A percentile compares a stretch with the other conserved stretches of the same genome.
Evolutionary conservation across 2,329 filamentous ascomycete species (phyloP).

Genomic region (Neonectria sp.): DNA sequence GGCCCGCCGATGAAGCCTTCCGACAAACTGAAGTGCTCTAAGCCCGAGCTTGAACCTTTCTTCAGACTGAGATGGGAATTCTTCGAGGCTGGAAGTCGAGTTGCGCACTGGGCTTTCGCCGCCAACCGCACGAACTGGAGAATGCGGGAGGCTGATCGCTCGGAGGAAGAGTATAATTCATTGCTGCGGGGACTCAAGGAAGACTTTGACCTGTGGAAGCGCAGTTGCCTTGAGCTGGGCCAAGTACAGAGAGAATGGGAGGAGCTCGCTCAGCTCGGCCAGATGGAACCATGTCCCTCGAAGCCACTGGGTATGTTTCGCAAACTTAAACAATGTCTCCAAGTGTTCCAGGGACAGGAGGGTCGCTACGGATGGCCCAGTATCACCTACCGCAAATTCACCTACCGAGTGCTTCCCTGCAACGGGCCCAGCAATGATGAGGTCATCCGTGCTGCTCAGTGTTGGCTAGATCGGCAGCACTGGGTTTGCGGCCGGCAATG

Average conservation of each 20-base stretch:
- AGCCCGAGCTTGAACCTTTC: neutral
- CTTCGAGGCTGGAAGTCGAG: neutral
- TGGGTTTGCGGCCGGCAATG: no score
- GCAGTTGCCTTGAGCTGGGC: neutral
- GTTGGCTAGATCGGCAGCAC: neutral
- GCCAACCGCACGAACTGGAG: neutral
- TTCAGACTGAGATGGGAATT: neutral
- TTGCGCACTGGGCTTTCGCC: neutral
- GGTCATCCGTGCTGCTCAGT: neutral
- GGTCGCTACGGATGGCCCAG: no score
- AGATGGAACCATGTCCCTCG: no score
- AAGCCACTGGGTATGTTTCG: no score
- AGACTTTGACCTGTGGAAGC: neutral
- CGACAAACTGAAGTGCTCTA: neutral
- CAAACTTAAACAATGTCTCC: no score
- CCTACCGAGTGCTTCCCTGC: no score
- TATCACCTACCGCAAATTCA: no score
- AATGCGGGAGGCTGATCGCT: neutral
- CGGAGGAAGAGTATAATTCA: neutral
- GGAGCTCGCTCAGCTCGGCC: neutral
- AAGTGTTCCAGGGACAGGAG: no score
- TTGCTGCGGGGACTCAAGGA: neutral
- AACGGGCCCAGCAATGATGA: neutral
- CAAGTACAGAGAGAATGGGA: neutral
- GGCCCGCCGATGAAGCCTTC: neutral